These are phyloP conservation scores for Hypoxylon intermedium DNA, from an alignment of 495 filamentous ascomycete species.

Conservation along the genomic window DNA sequence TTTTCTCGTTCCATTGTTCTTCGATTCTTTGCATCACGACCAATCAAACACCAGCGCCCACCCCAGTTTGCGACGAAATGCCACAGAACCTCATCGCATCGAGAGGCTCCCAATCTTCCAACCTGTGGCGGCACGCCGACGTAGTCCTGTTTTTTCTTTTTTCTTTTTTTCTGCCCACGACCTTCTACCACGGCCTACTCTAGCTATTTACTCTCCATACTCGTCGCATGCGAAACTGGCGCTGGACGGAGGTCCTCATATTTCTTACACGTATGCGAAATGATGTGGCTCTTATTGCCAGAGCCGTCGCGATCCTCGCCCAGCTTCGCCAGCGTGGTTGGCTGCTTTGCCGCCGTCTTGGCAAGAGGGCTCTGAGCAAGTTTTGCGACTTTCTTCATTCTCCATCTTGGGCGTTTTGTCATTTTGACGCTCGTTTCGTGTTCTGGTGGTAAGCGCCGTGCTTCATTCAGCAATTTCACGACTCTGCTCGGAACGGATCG, in stretches of 20 bases:
- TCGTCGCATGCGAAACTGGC: constrained; percentile 17
- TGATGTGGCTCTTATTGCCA: constrained; percentile 13
- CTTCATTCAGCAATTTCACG: constrained; percentile 20
- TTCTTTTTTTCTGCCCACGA: background rate
- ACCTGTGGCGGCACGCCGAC: constrained; percentile 24
- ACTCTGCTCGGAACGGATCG: too few species aligned
- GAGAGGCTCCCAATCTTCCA: constrained; percentile 32
- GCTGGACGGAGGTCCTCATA: background rate
- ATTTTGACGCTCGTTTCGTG: constrained; percentile 4
- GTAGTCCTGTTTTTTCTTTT: constrained; percentile 11
- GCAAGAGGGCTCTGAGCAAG: constrained; percentile 7
- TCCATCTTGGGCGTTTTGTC: background rate
- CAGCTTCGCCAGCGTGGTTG: constrained; percentile 22
- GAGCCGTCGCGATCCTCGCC: constrained; percentile 7
- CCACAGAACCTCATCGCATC: constrained; percentile 27
- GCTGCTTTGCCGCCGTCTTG: constrained; percentile 32
- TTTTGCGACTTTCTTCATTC: background rate
- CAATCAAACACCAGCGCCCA: constrained; percentile 30
- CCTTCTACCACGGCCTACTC: constrained; percentile 9
- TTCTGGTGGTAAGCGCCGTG: constrained; percentile 23
- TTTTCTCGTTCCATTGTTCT: constrained; percentile 23
- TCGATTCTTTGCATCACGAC: constrained; percentile 38
- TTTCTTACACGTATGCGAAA: constrained; percentile 6
- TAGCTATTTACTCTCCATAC: constrained; percentile 4
- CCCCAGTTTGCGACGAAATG: constrained; percentile 31